A percentile compares a stretch with the other conserved stretches of the same genome.
These are phyloP conservation scores for Whalleya microplaca DNA, from an alignment of 2,329 filamentous ascomycete genomes.

Conservation along the genomic window DNA sequence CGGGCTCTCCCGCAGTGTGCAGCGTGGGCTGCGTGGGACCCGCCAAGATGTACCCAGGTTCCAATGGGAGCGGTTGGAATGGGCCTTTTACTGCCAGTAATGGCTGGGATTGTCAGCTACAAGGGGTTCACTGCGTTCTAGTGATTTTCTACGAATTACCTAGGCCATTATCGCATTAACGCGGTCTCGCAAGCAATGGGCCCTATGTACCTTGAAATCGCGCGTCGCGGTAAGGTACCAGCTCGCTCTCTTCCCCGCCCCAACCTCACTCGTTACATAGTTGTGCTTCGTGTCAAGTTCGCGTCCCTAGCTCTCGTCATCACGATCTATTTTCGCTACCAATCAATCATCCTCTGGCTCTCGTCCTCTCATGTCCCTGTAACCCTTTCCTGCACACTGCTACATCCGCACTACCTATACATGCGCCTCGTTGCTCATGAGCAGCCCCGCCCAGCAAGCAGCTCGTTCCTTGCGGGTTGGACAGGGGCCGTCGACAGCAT, in stretches of 20 bases:
- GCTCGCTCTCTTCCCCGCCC: constrained; percentile 3
- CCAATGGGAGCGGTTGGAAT: not conserved
- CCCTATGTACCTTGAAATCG: not conserved
- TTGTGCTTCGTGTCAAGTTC: constrained; percentile 9
- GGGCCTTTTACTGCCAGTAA: too few species aligned
- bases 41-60: not conserved
- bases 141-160: too few species aligned
- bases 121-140: too few species aligned
- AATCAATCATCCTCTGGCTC: constrained; percentile 3
- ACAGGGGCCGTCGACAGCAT: not conserved
- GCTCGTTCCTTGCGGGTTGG: not conserved
- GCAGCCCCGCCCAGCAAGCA: not conserved
- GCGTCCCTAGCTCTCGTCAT: constrained; percentile 4
- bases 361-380: constrained; percentile 13
- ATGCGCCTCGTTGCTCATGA: not conserved
- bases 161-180: too few species aligned
- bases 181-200: not conserved
- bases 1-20: constrained; percentile 11
- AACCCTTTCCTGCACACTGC: constrained; percentile 5
- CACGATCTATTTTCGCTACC: constrained; percentile 11
- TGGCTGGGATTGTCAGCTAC: too few species aligned
- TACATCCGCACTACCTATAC: constrained; percentile 7
- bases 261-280: constrained; percentile 1
- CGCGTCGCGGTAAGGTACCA: not conserved
- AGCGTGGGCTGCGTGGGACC: too few species aligned